phyloP scores from a whole-genome alignment of 352 stramenopile genomes.

The Globisporangium viniferum region DNA sequence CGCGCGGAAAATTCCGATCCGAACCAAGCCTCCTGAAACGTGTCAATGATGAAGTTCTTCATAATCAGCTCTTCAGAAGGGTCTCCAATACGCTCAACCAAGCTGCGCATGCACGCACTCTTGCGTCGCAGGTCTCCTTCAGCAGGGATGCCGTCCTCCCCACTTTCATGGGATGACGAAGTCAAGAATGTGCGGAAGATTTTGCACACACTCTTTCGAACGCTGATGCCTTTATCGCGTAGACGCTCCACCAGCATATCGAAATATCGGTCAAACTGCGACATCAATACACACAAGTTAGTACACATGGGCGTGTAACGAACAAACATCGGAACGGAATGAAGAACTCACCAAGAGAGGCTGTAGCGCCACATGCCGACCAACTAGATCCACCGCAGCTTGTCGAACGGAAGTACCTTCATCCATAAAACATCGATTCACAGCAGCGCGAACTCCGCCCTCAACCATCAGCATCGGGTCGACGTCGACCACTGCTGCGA shows the following conservation, averaged over 20 bases:
- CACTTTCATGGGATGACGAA: slow-evolving; percentile 4
- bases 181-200: slow-evolving; percentile 65
- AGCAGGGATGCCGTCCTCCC: slow-evolving; percentile 8
- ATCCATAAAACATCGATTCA: slow-evolving; percentile 71
- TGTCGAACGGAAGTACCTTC: slow-evolving; percentile 78
- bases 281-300: not conserved
- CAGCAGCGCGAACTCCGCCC: slow-evolving; percentile 42
- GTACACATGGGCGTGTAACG: not conserved
- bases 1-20: slow-evolving; percentile 48
- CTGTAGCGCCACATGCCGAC: slow-evolving; percentile 75
- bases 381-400: slow-evolving; percentile 82
- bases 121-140: slow-evolving; percentile 43
- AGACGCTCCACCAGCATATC: slow-evolving; percentile 67
- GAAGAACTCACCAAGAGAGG: slow-evolving; percentile 56
- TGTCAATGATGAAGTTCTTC: slow-evolving; percentile 87
- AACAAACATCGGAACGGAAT: not conserved
- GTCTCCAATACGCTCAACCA: slow-evolving; percentile 79
- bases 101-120: slow-evolving; percentile 64
- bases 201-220: slow-evolving; percentile 83
- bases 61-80: slow-evolving; percentile 60
- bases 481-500: slow-evolving; percentile 75
- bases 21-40: slow-evolving; percentile 87
- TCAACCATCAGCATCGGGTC: slow-evolving; percentile 85
- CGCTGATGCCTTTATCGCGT: slow-evolving; percentile 81
- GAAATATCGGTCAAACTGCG: slow-evolving; percentile 81